These are phyloP conservation scores for Penicillium glabrum DNA, from an alignment of 2,329 filamentous ascomycete genomes.

Conservation along the genomic window DNA sequence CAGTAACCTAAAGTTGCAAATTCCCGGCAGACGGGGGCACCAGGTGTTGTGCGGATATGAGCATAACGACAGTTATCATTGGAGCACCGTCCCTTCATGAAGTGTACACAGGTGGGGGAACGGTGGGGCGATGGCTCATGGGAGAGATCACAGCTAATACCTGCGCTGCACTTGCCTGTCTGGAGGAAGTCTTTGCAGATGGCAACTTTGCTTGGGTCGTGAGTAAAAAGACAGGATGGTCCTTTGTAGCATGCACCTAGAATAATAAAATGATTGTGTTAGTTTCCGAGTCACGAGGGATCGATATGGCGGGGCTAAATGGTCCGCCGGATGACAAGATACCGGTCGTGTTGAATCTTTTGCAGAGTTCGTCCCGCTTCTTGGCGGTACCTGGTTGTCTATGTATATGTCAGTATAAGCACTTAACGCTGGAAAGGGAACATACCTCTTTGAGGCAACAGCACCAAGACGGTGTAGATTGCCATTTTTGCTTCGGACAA, in stretches of 20 bases:
- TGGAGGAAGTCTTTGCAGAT: conserved; percentile 86
- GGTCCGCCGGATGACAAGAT: conserved; percentile 31
- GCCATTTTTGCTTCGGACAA: conserved; percentile 81
- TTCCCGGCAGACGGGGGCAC: conserved; percentile 75
- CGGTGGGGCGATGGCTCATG: conserved; percentile 82
- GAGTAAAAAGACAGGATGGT: conserved; percentile 73
- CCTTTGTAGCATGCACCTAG: conserved; percentile 84
- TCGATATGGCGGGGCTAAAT: conserved; percentile 8
- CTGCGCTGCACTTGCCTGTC: conserved; percentile 73
- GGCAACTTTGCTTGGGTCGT: conserved; percentile 83
- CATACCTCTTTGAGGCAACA: conserved; percentile 70
- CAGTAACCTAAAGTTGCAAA: conserved; percentile 91
- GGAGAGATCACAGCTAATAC: conserved; percentile 83
- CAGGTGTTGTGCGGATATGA: conserved; percentile 75
- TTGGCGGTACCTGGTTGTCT: conserved; percentile 53
- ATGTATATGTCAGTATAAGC: conserved; percentile 17
- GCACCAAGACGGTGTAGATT: conserved; percentile 79
- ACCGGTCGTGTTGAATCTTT: conserved; percentile 59
- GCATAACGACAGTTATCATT: conserved; percentile 84
- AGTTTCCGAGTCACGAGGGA: conserved; percentile 3
- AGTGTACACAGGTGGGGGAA: conserved; percentile 85
- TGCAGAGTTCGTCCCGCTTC: conserved; percentile 74
- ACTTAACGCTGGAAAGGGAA: conserved; percentile 41
- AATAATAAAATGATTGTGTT: conserved; percentile 49
- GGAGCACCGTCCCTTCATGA: conserved; percentile 83